Base-by-base conservation (phyloP, 768 basidiomycete species). In the Panellus pusillus region DNA sequence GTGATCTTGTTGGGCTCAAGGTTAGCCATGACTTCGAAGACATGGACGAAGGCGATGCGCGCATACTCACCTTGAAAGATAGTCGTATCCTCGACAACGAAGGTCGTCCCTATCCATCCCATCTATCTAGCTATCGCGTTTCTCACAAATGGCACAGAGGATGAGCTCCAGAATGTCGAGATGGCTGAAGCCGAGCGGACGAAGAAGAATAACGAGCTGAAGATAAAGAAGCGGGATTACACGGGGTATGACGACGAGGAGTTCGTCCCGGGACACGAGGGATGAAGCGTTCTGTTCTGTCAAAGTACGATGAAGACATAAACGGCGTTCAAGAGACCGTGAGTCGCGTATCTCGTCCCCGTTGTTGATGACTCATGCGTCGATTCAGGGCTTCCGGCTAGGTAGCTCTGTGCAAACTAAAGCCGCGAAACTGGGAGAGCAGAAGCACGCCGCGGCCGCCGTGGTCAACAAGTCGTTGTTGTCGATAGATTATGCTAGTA, bases 231-330 rank as follows among this genome's bases (percentile, higher is more conserved):
- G 52, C 83, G 82, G 20, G 89, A 91, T 65, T 98, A 98, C 66
- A 94, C 92, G 0, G 95, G 95, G 14, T 96, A 91, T 67, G 95
- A 99, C 63, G 96, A 98, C 63, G 94, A 96, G 5, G 97, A 98
- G 65, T 98, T 98, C 61, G 75, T 69, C 2, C 81, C 82, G 19
- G 89, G 85, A 19, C 79, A 76, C 42, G 84, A 80, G 47, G 90
- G n/a, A 78, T 86, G 78, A 94, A 91, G 66, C 81, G 85, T 24
- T 80, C 90, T 27, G 77, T 98, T 29, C 72, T 99, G 47, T 80
- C 90, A 17, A 98, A 98, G 69, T 98, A 98, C 63, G 96, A 98
- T 61, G 92, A 97, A 62, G 88, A 88, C 47, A 75, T 98, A 57
- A 84, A 91, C 52, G 89, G 90, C 9, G 67, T 81, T 2, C 80